Percentiles rank a stretch among this genome's conserved stretches.
Conservation (phyloP, 1,284 basidiomycete genomes). For the Fomitiporia mediterranea region DNA sequence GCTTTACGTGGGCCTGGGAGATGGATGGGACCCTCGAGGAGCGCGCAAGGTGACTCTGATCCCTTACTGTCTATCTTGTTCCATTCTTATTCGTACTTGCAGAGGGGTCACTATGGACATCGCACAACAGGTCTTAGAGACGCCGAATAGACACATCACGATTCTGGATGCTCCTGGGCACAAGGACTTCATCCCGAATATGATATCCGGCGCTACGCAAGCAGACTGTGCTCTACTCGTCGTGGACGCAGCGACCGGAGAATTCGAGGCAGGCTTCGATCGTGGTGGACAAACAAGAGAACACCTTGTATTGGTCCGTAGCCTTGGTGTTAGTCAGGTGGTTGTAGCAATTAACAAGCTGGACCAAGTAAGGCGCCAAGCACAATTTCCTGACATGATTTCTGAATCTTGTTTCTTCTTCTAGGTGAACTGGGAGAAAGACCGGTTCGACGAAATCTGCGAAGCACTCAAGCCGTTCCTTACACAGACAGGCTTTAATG, state of each 20-base stretch:
- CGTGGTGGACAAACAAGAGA: slow-evolving; percentile 96
- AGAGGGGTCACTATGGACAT: slow-evolving; percentile 99
- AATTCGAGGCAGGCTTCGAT: slow-evolving; percentile 95
- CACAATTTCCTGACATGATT: background rate
- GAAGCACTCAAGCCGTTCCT: slow-evolving; percentile 77
- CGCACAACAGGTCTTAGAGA: slow-evolving; percentile 79
- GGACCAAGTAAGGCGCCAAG: slow-evolving; percentile 59
- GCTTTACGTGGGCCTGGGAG: slow-evolving; percentile 98
- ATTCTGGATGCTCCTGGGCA: slow-evolving; percentile 96
- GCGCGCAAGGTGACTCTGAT: slow-evolving; percentile 64
- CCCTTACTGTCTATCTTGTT: background rate
- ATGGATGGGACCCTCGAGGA: slow-evolving; percentile 93
- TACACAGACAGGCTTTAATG: slow-evolving; percentile 79
- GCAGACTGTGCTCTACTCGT: slow-evolving; percentile 97
- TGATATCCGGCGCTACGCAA: slow-evolving; percentile 98
- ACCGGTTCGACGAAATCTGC: slow-evolving; percentile 85
- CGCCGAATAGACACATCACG: slow-evolving; percentile 77
- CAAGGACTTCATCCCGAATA: slow-evolving; percentile 97
- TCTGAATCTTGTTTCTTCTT: slow-evolving; percentile 16
- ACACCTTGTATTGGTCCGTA: slow-evolving; percentile 88
- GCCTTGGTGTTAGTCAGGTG: slow-evolving; percentile 91
- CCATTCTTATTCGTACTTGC: slow-evolving; percentile 15
- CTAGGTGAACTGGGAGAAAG: slow-evolving; percentile 79
- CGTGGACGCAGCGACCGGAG: slow-evolving; percentile 85
- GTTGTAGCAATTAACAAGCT: slow-evolving; percentile 95